A percentile compares a stretch with the other conserved stretches of the same genome.
Evolutionary conservation across 495 filamentous ascomycete genomes (phyloP).

Genomic region (Aspergillus taichungensis): DNA sequence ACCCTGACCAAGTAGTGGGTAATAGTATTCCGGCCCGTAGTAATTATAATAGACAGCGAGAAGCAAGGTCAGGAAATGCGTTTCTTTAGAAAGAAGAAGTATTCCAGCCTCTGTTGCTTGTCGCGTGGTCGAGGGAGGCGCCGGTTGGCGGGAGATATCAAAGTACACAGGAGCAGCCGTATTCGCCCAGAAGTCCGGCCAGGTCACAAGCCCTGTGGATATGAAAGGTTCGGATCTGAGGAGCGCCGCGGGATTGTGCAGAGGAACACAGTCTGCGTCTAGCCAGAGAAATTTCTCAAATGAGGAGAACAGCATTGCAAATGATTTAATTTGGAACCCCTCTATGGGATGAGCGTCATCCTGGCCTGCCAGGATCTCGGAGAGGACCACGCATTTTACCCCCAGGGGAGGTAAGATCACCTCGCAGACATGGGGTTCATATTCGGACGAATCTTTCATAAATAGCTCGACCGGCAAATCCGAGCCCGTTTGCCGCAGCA

Average conservation of each 20-base stretch:
- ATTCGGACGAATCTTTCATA: constrained; percentile 28
- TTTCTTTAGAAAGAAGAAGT: constrained; percentile 39
- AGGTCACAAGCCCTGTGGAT: constrained; percentile 38
- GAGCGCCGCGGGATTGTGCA: constrained; percentile 31
- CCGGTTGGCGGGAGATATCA: constrained; percentile 32
- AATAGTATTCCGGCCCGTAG: constrained; percentile 43
- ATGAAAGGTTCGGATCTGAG: constrained; percentile 34
- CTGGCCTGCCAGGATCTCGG: constrained; percentile 14
- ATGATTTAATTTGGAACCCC: constrained; percentile 41
- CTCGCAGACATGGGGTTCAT: constrained; percentile 38
- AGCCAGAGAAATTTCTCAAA: constrained; percentile 46
- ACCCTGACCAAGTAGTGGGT: constrained; percentile 40
- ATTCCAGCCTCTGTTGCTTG: constrained; percentile 41
- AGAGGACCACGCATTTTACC: constrained; percentile 34
- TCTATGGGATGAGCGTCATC: constrained; percentile 5
- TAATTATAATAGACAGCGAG: constrained; percentile 49
- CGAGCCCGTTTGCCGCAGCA: constrained; percentile 40
- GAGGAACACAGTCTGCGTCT: constrained; percentile 41
- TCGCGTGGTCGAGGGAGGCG: constrained; percentile 14
- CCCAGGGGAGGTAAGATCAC: constrained; percentile 29
- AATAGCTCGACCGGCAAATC: constrained; percentile 44
- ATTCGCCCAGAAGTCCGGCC: constrained; percentile 46
- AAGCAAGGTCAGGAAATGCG: constrained; percentile 36
- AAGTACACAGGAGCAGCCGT: constrained; percentile 38
- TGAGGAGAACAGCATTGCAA: constrained; percentile 43